These are phyloP conservation scores for Cutaneotrichosporon sp. DNA, from an alignment of 1,284 basidiomycete species.

Conservation along the genomic window DNA sequence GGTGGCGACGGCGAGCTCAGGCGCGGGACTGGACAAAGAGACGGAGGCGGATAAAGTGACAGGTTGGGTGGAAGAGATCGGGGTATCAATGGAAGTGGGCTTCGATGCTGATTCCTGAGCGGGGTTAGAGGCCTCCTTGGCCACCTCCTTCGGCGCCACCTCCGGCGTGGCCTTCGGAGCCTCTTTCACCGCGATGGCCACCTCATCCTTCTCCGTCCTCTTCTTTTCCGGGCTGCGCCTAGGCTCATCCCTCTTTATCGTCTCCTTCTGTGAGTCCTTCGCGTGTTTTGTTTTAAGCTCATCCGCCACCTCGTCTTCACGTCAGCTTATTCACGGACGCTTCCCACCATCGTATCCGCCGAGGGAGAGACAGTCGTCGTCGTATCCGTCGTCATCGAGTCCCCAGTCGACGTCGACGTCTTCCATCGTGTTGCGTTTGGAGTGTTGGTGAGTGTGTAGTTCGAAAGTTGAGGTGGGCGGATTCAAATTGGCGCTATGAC, in stretches of 20 bases:
- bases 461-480: conserved; percentile 10
- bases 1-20: not conserved
- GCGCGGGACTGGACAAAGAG: not conserved
- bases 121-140: not conserved
- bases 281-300: not conserved
- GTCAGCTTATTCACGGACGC: not conserved
- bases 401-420: conserved; percentile 38
- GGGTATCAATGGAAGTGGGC: not conserved
- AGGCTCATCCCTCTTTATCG: not conserved
- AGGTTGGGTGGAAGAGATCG: not conserved
- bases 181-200: not conserved
- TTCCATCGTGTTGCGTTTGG: conserved; percentile 22
- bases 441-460: not conserved
- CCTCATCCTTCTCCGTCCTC: not conserved
- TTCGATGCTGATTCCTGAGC: not conserved
- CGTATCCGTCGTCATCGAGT: conserved; percentile 23
- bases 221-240: not conserved
- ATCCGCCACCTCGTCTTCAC: not conserved
- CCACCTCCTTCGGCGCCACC: not conserved
- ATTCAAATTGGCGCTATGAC: not conserved
- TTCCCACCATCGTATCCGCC: conserved; percentile 20
- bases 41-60: not conserved
- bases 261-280: not conserved
- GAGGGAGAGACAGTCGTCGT: conserved; percentile 23
- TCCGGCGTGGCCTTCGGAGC: not conserved